Percentiles rank a stretch among this genome's conserved stretches.
Conservation (phyloP, 495 filamentous ascomycete genomes). For the Letharia lupina region DNA sequence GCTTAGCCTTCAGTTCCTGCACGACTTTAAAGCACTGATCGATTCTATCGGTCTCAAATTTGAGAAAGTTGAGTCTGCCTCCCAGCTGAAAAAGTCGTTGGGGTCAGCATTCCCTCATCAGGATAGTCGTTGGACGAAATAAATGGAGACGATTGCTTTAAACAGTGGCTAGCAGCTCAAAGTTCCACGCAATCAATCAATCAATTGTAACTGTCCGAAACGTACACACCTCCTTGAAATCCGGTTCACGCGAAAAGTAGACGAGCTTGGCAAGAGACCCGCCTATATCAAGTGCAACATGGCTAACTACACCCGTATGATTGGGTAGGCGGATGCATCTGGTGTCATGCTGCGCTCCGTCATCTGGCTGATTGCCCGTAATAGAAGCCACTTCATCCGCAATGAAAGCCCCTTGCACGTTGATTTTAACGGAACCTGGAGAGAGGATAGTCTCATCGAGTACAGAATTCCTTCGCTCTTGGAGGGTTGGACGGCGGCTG, state of each 20-base stretch:
- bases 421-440: conserved; percentile 82
- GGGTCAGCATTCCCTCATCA: not conserved
- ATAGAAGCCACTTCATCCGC: conserved; percentile 60
- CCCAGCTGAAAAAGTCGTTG: conserved; percentile 41
- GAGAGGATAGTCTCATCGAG: conserved; percentile 72
- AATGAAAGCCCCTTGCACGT: conserved; percentile 92
- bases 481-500: not conserved
- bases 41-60: conserved; percentile 89
- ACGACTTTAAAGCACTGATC: conserved; percentile 88
- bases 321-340: conserved; percentile 93
- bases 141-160: not conserved
- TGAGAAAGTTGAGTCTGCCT: conserved; percentile 87
- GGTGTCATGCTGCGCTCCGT: conserved; percentile 65
- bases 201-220: not conserved
- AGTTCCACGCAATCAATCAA: not conserved
- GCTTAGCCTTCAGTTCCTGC: conserved; percentile 67
- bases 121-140: not conserved
- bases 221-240: conserved; percentile 47
- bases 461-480: conserved; percentile 37
- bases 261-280: conserved; percentile 92
- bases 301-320: conserved; percentile 85
- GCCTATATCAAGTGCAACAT: conserved; percentile 96
- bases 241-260: conserved; percentile 85
- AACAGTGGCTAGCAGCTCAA: not conserved
- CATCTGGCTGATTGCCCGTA: conserved; percentile 42